A percentile compares a stretch with the other conserved stretches of the same genome.
Conservation (phyloP, 1,284 basidiomycete species). For the Trichosporon ovoides region DNA sequence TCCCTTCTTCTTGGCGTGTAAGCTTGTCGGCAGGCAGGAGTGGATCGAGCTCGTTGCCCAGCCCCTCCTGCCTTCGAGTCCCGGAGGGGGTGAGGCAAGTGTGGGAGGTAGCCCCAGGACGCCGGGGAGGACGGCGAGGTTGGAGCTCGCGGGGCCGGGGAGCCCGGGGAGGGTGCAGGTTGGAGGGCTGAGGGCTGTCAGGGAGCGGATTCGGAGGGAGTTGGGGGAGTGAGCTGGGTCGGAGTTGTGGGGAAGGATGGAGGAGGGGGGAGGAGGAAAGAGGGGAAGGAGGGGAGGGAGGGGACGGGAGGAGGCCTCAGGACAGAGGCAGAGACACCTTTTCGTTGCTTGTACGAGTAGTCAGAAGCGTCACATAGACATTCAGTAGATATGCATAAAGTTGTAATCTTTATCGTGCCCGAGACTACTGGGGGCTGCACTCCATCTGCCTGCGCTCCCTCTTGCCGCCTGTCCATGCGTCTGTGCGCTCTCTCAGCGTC, state of each 20-base stretch:
- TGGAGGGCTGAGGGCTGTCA: constrained; percentile 41
- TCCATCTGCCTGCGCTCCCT: no score
- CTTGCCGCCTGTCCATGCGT: no score
- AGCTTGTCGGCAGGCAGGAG: constrained; percentile 39
- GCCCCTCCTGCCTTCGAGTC: not conserved
- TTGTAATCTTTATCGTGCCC: not conserved
- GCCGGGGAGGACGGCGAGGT: not conserved
- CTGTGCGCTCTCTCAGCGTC: no score
- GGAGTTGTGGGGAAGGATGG: not conserved
- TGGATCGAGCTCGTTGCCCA: constrained; percentile 48
- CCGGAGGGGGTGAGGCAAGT: no score
- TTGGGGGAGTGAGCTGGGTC: constrained; percentile 28
- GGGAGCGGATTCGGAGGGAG: constrained; percentile 44
- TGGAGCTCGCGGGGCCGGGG: constrained; percentile 19
- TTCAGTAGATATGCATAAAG: not conserved
- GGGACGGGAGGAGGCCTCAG: no score
- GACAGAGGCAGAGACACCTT: not conserved
- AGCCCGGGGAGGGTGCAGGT: constrained; percentile 41
- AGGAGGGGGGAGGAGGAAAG: no score
- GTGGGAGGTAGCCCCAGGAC: not conserved
- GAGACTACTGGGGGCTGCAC: no score
- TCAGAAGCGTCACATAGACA: not conserved
- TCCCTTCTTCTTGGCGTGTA: constrained; percentile 45
- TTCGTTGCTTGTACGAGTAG: not conserved
- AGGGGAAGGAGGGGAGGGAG: no score